Percentiles rank a stretch among this genome's conserved stretches.
These are phyloP conservation scores for Hondaea fermentalgiana DNA, from an alignment of 108 stramenopile genomes.

Conservation along the genomic window DNA sequence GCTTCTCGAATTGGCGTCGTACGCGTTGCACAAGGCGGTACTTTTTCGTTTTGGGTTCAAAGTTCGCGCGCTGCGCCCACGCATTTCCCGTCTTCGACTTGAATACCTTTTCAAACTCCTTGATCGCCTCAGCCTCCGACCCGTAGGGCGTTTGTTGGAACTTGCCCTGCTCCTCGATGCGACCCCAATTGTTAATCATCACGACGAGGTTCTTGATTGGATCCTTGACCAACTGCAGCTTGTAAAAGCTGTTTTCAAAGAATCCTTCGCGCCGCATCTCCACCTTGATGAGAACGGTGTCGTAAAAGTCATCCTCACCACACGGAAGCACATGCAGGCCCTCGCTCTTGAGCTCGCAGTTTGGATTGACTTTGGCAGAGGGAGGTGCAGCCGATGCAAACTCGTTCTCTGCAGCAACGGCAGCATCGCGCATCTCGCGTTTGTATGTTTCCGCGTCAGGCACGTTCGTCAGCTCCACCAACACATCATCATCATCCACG, in stretches of 20 bases:
- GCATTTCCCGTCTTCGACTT: not conserved
- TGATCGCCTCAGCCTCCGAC: not conserved
- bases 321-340: not conserved
- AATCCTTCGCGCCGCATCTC: not conserved
- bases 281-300: not conserved
- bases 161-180: not conserved
- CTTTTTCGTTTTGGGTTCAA: not conserved
- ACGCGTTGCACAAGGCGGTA: not conserved
- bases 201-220: not conserved
- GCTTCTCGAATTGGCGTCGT: not conserved
- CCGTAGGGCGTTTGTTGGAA: not conserved
- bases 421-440: not conserved
- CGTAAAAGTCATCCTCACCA: not conserved
- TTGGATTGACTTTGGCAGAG: not conserved
- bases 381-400: not conserved
- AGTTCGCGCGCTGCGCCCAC: not conserved
- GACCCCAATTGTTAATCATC: not conserved
- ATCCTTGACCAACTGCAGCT: not conserved
- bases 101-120: conserved; percentile 1
- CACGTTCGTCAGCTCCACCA: not conserved
- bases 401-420: not conserved
- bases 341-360: not conserved
- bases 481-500: not conserved
- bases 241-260: conserved; percentile 12
- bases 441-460: not conserved